Percentiles rank a stretch among this genome's conserved stretches.
Conservation (phyloP, 495 filamentous ascomycete species). For the Choiromyces venosus region DNA sequence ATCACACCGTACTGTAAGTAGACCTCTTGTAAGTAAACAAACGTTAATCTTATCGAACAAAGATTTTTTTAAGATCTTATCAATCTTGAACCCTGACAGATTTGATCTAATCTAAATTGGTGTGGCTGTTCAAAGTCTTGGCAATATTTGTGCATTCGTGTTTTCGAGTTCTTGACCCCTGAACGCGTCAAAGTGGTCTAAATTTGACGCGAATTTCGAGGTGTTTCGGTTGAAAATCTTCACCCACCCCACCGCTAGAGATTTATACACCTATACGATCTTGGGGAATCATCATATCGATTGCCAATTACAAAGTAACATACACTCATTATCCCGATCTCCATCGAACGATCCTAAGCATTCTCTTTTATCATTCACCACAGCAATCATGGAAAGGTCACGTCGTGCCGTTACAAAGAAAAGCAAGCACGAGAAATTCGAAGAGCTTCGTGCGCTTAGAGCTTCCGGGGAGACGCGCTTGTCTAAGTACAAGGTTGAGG, state of each 20-base stretch:
- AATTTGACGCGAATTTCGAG: conserved; percentile 7
- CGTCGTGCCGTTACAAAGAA: conserved; percentile 33
- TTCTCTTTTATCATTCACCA: background rate
- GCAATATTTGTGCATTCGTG: conserved; percentile 3
- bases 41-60: background rate
- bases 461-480: conserved; percentile 84
- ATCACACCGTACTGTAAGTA: background rate
- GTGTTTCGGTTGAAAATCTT: background rate
- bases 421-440: conserved; percentile 50
- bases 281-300: background rate
- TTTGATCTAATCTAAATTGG: conserved; percentile 27
- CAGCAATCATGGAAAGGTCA: conserved; percentile 33
- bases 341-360: background rate
- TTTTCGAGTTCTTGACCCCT: conserved; percentile 9
- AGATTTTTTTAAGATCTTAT: background rate
- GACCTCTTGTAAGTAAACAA: background rate
- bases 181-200: conserved; percentile 20
- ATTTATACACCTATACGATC: background rate
- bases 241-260: background rate
- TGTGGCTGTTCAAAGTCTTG: conserved; percentile 3
- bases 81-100: background rate
- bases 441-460: conserved; percentile 76
- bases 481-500: conserved; percentile 79
- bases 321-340: conserved; percentile 12
- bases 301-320: background rate